Percentiles rank a stretch among this genome's conserved stretches.
Conservation (phyloP, 768 basidiomycete genomes). For the Clavaria fumosa region DNA sequence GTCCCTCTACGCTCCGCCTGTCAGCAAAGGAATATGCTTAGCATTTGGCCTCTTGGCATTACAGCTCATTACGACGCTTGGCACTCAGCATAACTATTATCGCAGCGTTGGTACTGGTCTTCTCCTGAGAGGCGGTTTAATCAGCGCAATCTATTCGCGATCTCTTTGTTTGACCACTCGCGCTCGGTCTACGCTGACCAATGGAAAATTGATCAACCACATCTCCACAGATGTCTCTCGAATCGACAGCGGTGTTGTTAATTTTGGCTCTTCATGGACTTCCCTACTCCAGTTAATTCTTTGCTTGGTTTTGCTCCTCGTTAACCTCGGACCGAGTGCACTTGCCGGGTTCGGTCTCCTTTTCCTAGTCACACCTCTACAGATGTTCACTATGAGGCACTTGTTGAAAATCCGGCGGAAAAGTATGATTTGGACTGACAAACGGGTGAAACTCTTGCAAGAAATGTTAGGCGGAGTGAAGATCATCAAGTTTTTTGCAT, state of each 20-base stretch:
- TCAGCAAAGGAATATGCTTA: constrained; percentile 55
- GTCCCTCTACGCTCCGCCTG: constrained; percentile 18
- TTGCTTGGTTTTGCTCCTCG: constrained; percentile 56
- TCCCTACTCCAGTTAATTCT: constrained; percentile 65
- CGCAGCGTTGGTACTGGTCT: constrained; percentile 61
- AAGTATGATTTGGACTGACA: constrained; percentile 49
- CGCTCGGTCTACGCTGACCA: constrained; percentile 64
- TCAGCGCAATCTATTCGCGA: constrained; percentile 72
- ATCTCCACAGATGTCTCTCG: constrained; percentile 87
- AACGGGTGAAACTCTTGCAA: constrained; percentile 44
- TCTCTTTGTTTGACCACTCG: constrained; percentile 64
- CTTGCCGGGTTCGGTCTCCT: constrained; percentile 58
- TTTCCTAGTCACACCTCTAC: constrained; percentile 43
- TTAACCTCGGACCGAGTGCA: constrained; percentile 60
- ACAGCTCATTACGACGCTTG: constrained; percentile 50
- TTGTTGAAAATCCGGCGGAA: constrained; percentile 37
- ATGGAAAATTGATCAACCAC: constrained; percentile 85
- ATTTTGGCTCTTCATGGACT: constrained; percentile 70
- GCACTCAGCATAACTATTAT: constrained; percentile 76
- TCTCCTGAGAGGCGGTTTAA: constrained; percentile 68
- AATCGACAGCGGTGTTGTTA: constrained; percentile 73
- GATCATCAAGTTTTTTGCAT: constrained; percentile 65
- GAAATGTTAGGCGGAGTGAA: constrained; percentile 56
- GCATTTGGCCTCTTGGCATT: constrained; percentile 54
- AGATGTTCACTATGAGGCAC: constrained; percentile 45